Base-by-base conservation (phyloP, 805 yeast genomes). In the Cyberlindnera xishuangbannaensis region DNA sequence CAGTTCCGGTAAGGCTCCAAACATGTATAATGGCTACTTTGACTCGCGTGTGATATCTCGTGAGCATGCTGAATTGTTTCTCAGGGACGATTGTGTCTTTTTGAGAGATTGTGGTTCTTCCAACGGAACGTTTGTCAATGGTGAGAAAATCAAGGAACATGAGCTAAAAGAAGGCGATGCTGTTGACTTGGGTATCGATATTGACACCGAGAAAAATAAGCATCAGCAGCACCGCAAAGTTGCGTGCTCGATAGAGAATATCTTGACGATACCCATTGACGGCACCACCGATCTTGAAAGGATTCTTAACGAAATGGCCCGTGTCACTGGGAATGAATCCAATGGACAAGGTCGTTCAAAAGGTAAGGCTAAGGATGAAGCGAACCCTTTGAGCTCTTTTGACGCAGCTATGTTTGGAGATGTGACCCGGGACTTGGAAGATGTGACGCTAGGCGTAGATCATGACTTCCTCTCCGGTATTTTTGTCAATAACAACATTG, bases 161-260 rank as follows among this genome's bases (percentile, higher is more conserved):
- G 84, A 78, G 45, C 59, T 92, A 31, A 69, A 76, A 36, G 66
- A 77, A n/a, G 88, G 84, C 17, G 98, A 92, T 58, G 67, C 74
- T n/a, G 69, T 92, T n/a, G 94, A 90, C 50, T 63, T 92, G 34
- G 99, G 99, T 2, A 86, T 95, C 32, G 95, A 94, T 50, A 83
- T 92, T 34, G 83, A 78, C 49, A 59, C 62, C 27, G 73, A 68
- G 37, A 57, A 44, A 27, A 50, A 44, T 23, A 49, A 62, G 64
- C 39, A 69, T 72, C 37, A 73, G 44, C 73, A 78, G 27, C 97
- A 92, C 59, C 76, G 86, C 50, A 87, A 85, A 53, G 92, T 92
- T 33, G 76, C 88, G 36, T 92, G 95, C 20, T 65, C 69, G 33
- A 82, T 92, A 12, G 94, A 84, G 30, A 79, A 79, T 39, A 74